Evolutionary conservation across 2,329 filamentous ascomycete genomes (phyloP).

Genomic region (Camillea tinctor): DNA sequence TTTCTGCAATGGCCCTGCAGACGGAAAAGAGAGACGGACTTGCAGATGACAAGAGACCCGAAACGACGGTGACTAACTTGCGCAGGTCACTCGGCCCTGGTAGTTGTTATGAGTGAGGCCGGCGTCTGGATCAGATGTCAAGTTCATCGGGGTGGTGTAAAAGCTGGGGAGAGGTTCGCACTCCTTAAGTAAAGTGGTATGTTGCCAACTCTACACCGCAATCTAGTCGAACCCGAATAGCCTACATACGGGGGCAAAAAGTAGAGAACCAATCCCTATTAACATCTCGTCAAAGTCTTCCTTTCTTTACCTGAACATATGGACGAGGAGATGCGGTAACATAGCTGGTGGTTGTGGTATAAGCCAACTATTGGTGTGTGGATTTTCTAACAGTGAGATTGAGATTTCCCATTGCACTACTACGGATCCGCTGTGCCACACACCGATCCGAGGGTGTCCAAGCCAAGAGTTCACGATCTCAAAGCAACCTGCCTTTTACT

Average conservation of each 20-base stretch:
- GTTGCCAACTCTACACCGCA: not conserved
- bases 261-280: constrained; percentile 12
- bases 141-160: not conserved
- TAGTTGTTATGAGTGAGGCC: constrained; percentile 6
- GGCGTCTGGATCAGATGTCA: not conserved
- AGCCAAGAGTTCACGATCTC: not conserved
- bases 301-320: no score
- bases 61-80: constrained; percentile 13
- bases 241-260: constrained; percentile 12
- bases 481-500: no score
- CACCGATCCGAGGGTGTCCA: not conserved
- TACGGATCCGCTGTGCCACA: not conserved
- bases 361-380: not conserved
- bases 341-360: not conserved
- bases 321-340: not conserved
- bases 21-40: constrained; percentile 15
- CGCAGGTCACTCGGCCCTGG: constrained; percentile 8
- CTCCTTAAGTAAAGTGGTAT: constrained; percentile 6
- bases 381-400: not conserved
- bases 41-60: constrained; percentile 9
- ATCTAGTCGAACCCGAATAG: not conserved
- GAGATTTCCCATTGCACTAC: not conserved
- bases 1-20: no score
- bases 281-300: not conserved
- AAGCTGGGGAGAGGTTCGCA: constrained; percentile 6